Evolutionary conservation across 1,139 yeast genomes (phyloP), one percentile per base, ranked within the genome.

Genomic region (Zygoascus meyerae): DNA sequence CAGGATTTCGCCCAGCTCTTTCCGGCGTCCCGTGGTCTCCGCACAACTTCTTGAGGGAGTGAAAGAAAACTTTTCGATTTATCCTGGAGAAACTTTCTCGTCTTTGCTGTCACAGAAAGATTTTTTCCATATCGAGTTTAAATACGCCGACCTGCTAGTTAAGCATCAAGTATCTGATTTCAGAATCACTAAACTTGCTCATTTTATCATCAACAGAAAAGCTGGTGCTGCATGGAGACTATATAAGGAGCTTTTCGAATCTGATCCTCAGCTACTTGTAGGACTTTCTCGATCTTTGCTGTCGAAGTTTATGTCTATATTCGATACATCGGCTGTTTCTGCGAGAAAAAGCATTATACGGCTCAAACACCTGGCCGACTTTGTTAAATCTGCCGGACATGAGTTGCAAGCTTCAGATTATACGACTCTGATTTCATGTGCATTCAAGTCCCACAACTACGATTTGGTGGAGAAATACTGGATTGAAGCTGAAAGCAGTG

Each of bases 401-500:
- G 39, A 34, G 17, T 52, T 60, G 10, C 48, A 50, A 3, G 49
- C 65, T 2, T 40, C 37, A 12, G 67, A 63, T 45, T 62, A 59
- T 43, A 51, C 62, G 1, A 42, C 40, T 7, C 44, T 65, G 31
- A 60, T 66, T 29, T 56, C 56, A 16, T 50, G 54, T 6, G 67
- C 67, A 15, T 56, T 58, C 30, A 55, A 57, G 32, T 54, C 60
- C 15, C 53, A 56, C 14, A 50, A 57, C 10, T 46, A 49, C 31
- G 45, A 48, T 1, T 48, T 45, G 2, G 65, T 64, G 8, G 55
- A 59, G 12, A 30, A 41, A 30, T 47, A 61, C 18, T 65, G 69
- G 69, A 36, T 48, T 1, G 59, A 60, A 16, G 51, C 56, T 28
- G 46, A 48, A 26, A 42, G 35, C 8, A 14, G 40, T 10, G 42